phyloP scores from a whole-genome alignment of 2,329 filamentous ascomycete species.

The Pseudopithomyces maydicus region DNA sequence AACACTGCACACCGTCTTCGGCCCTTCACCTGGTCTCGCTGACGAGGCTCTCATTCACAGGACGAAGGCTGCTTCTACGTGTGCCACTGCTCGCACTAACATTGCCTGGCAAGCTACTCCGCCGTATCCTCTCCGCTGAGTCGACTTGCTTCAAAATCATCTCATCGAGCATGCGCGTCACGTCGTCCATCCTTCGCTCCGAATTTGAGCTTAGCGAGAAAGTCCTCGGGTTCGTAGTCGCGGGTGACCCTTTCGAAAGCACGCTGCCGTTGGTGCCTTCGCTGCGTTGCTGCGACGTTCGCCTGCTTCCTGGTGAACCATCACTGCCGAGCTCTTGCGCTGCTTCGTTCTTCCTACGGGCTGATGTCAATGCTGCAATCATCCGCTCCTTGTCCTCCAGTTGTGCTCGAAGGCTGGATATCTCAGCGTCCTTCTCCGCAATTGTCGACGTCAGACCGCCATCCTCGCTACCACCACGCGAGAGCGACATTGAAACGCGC shows the following conservation, averaged over 20 bases:
- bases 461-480: slow-evolving; percentile 72
- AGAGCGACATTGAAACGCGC: slow-evolving; percentile 77
- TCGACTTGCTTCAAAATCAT: slow-evolving; percentile 93
- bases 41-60: slow-evolving; percentile 17
- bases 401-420: slow-evolving; percentile 84
- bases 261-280: slow-evolving; percentile 38
- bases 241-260: slow-evolving; percentile 30
- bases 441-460: slow-evolving; percentile 74
- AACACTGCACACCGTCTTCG: neutral
- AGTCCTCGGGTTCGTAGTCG: slow-evolving; percentile 28
- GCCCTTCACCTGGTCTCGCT: slow-evolving; percentile 7
- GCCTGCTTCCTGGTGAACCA: slow-evolving; percentile 40
- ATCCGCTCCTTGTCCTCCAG: slow-evolving; percentile 96
- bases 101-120: slow-evolving; percentile 39
- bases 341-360: slow-evolving; percentile 82
- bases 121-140: slow-evolving; percentile 71
- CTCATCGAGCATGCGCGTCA: slow-evolving; percentile 91
- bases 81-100: slow-evolving; percentile 69
- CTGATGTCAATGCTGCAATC: slow-evolving; percentile 82
- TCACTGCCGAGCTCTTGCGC: slow-evolving; percentile 62
- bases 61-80: slow-evolving; percentile 33
- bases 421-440: slow-evolving; percentile 90
- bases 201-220: slow-evolving; percentile 31
- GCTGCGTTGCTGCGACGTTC: slow-evolving; percentile 39
- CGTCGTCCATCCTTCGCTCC: slow-evolving; percentile 80